Evolutionary conservation across 2,329 filamentous ascomycete genomes (phyloP).

Genomic region (Cercospora nicotianae): DNA sequence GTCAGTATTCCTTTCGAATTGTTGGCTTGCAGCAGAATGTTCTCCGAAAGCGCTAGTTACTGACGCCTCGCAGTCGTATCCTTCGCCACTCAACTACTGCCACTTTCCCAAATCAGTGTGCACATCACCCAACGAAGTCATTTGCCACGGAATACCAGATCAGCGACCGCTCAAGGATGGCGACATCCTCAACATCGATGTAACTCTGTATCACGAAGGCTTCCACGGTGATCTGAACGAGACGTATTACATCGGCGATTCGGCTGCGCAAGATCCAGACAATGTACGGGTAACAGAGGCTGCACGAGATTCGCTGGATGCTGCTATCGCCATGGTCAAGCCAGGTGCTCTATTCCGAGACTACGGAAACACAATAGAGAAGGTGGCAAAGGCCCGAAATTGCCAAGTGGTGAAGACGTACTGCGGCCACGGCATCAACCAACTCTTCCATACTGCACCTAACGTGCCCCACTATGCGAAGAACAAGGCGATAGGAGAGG

Average conservation of each 20-base stretch:
- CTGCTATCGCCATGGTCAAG: conserved; percentile 88
- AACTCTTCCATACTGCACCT: conserved; percentile 87
- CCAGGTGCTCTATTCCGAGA: conserved; percentile 90
- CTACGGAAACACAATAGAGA: conserved; percentile 92
- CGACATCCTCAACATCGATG: conserved; percentile 96
- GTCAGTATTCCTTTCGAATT: conserved; percentile 56
- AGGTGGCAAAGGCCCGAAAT: conserved; percentile 78
- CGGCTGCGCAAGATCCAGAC: conserved; percentile 78
- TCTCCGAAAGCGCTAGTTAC: neutral
- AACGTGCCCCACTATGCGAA: conserved; percentile 97
- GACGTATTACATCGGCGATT: conserved; percentile 96
- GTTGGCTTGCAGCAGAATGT: neutral
- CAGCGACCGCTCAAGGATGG: conserved; percentile 83
- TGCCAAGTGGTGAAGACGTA: conserved; percentile 95
- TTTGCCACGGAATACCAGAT: conserved; percentile 98
- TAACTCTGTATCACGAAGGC: conserved; percentile 89
- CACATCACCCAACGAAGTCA: conserved; percentile 94
- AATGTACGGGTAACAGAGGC: conserved; percentile 88
- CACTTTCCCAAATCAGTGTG: conserved; percentile 98
- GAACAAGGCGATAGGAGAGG: conserved; percentile 94
- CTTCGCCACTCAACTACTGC: conserved; percentile 92
- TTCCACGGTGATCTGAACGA: conserved; percentile 98
- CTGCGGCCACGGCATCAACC: conserved; percentile 93
- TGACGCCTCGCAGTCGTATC: conserved; percentile 68
- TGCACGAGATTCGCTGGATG: conserved; percentile 83